Evolutionary conservation across 2,329 filamentous ascomycete species (phyloP), one percentile per base, ranked within the genome.

Genomic region (Paradendryphiella salina): DNA sequence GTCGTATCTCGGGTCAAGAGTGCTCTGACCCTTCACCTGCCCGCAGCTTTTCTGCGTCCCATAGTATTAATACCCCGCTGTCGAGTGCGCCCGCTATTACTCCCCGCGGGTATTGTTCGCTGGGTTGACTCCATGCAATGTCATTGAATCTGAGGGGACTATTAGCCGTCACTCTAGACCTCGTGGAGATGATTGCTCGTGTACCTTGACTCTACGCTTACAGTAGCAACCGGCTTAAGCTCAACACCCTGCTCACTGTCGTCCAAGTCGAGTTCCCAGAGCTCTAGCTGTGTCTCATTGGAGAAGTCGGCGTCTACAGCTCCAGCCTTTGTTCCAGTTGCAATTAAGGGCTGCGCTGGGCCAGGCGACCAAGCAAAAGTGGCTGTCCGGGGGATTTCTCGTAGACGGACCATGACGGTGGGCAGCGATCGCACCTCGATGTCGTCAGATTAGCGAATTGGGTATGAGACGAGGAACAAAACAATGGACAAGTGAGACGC

Each of bases 221-320:
- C 85, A 75, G 86, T 93, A 57, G 85, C 88, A 68, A 91, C 79
- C 54, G 94, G 91, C 73, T 92, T 87, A 49, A 96, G 85, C 78
- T 97, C 94, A 46, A 90, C 80, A 47, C 85, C 86, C 68, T 89
- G 85, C 54, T 88, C 82, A 56, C 84, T 77, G 73, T 85, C 85
- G 73, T 95, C 90, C 61, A 97, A 81, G 69, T 85, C 86, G 61
- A 99, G 80, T 76, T 97, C 90, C 94, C 94, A 99, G 54, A 99
- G 81, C 79, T 99, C 94, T 50, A 99, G 80, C 77, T 93, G 93
- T 59, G 91, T 96, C 74, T 97, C 92, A 74, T 94, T 94, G 21
- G 94, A 97, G 77, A 99, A 99, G 75, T 97, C 92, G 65, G 90
- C 92, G 76, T 96, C 91, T 34, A 99, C 91, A 65, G 94, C 94